phyloP scores from a whole-genome alignment of 2,329 filamentous ascomycete genomes.

The Cadophora sp. region DNA sequence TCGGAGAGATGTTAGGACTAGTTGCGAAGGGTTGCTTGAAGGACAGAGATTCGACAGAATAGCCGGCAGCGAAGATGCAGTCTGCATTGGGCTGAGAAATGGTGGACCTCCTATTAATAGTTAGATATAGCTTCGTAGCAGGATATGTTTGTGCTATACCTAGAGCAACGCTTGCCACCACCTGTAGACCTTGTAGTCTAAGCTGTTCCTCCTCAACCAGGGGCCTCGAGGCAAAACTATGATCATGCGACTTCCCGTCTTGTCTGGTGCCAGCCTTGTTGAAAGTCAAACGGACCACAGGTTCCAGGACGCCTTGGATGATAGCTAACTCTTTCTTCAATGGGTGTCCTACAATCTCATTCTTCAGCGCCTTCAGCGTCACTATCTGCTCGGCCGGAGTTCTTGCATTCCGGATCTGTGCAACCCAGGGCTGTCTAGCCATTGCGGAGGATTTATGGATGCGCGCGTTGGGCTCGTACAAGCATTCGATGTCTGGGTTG shows the following conservation, averaged over 20 bases:
- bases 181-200: conserved; percentile 79
- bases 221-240: conserved; percentile 47
- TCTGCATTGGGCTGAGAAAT: conserved; percentile 77
- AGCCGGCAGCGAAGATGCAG: conserved; percentile 70
- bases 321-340: conserved; percentile 86
- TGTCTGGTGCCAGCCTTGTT: conserved; percentile 49
- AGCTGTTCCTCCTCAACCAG: conserved; percentile 70
- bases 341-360: conserved; percentile 86
- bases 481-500: conserved; percentile 21
- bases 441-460: conserved; percentile 26
- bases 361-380: conserved; percentile 79
- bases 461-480: conserved; percentile 12
- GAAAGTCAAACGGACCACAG: conserved; percentile 61
- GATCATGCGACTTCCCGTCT: conserved; percentile 55
- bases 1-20: conserved; percentile 77
- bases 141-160: conserved; percentile 59
- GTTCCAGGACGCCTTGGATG: conserved; percentile 69
- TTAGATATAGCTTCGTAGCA: conserved; percentile 27
- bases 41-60: conserved; percentile 75
- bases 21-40: conserved; percentile 64
- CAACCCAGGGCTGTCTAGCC: conserved; percentile 56
- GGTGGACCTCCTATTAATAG: conserved; percentile 71
- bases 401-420: conserved; percentile 62
- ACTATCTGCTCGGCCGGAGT: conserved; percentile 59
- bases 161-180: conserved; percentile 85